Evolutionary conservation across 1,139 yeast species (phyloP).

Genomic region (Pichia sp.): DNA sequence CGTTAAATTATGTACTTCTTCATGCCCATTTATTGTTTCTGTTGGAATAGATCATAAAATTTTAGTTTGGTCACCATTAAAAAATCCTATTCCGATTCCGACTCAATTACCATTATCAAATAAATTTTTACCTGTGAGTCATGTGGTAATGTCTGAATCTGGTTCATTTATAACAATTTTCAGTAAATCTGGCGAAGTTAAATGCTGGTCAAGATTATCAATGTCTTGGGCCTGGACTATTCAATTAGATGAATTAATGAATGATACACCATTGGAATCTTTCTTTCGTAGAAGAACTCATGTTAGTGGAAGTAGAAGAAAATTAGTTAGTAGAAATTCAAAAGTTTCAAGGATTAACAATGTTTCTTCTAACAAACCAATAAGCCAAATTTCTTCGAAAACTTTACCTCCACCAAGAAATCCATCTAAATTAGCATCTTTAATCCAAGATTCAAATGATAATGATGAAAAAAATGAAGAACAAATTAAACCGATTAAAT

Average conservation of each 20-base stretch:
- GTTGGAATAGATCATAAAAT: constrained; percentile 69
- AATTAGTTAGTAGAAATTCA: constrained; percentile 12
- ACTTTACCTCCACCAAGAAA: not conserved
- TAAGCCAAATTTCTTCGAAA: too few species aligned
- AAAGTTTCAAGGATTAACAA: not conserved
- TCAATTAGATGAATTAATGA: constrained; percentile 28
- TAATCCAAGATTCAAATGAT: not conserved
- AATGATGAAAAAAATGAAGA: not conserved
- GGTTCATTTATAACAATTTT: constrained; percentile 57
- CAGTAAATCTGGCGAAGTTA: constrained; percentile 44
- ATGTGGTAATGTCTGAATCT: constrained; percentile 51
- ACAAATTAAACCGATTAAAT: not conserved
- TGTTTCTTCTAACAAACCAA: too few species aligned
- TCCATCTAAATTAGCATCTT: not conserved
- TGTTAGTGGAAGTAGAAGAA: constrained; percentile 9
- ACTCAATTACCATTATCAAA: constrained; percentile 37
- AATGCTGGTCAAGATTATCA: constrained; percentile 52
- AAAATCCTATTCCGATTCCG: constrained; percentile 40
- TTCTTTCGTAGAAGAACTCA: constrained; percentile 45
- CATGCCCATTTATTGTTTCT: constrained; percentile 56
- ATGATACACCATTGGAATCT: constrained; percentile 42
- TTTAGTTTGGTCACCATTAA: constrained; percentile 67
- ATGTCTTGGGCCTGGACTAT: constrained; percentile 52
- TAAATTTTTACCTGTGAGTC: constrained; percentile 64
- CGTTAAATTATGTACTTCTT: constrained; percentile 50